phyloP scores from a whole-genome alignment of 1,284 basidiomycete species.

The Singerocomus rubriflavus region DNA sequence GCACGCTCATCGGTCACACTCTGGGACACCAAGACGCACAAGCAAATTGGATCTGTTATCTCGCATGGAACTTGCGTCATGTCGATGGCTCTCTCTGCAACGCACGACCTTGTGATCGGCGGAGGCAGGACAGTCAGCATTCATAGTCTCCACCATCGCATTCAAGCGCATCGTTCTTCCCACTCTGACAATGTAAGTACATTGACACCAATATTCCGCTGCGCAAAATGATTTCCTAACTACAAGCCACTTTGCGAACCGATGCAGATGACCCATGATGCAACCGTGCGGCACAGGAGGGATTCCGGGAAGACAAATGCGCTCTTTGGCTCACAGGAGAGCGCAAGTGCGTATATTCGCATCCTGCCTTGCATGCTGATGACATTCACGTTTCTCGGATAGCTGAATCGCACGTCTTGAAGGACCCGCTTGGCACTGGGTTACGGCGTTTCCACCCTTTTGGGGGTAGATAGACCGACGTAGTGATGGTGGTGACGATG shows the following conservation, averaged over 20 bases:
- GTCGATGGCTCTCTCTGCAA: constrained; percentile 8
- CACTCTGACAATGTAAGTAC: background rate
- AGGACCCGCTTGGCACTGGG: too few relatives aligned
- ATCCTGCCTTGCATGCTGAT: background rate
- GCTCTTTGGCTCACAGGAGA: background rate
- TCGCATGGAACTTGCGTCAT: background rate
- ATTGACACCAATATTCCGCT: too few relatives aligned
- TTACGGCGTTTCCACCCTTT: too few relatives aligned
- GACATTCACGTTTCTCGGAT: background rate
- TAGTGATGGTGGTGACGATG: too few relatives aligned
- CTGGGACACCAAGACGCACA: constrained; percentile 7
- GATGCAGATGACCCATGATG: background rate
- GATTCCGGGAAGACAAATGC: too few relatives aligned
- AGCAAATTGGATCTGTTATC: constrained; percentile 4
- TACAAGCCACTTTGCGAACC: too few relatives aligned
- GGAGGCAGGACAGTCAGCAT: background rate
- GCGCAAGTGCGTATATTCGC: background rate
- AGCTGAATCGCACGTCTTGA: too few relatives aligned
- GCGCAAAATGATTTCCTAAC: background rate
- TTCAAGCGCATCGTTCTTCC: background rate
- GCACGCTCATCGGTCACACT: constrained; percentile 8
- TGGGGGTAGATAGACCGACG: too few relatives aligned
- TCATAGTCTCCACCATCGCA: background rate
- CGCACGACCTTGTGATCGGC: background rate
- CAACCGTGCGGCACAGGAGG: too few relatives aligned